Base-by-base conservation (phyloP, 192 early-diverging fungal genomes). In the Backusella psychrophila region DNA sequence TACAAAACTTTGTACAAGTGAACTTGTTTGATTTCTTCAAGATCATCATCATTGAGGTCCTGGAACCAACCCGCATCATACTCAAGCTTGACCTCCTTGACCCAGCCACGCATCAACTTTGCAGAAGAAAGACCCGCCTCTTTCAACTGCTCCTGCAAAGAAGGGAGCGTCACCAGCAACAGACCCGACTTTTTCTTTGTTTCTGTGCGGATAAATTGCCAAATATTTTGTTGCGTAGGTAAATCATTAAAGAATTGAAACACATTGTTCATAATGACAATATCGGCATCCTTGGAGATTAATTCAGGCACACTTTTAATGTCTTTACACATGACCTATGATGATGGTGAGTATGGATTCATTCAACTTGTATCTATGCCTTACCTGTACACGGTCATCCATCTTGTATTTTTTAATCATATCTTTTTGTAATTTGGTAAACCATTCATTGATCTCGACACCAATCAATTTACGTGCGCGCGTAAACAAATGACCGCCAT, bases 261-360 rank as follows among this genome's bases (percentile, higher is more conserved):
- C 1, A 89, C 89, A 44, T 90, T 90, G 79, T 90, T 87, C 86
- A 90, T 87, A 35, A 90, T 80, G 11, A 90, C 75, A 15, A 90
- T 78, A 65, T 88, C 88, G 14, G 89, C 83, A 12, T 78, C 49
- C 15, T 84, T 76, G n/a, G 66, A 73, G 7, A 90, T 23, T 19
- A 88, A 46, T 33, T 78, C 63, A 21, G 81, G 82, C 0, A 82
- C 73, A 6, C 75, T 79, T 70, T 84, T 73, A 11, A 90, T 70
- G 73, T 89, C 87, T 29, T 84, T 84, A 31, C 81, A 82, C 19
- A 89, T 73, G n/a, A 90, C 69, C 82, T 87, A 69, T 41, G 9
- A 3, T 33, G 9, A 41, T 41, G 0, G 39, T 41, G 11, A 33
- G 3, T 33, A 33, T 33, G 2, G 33, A 3, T 33, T 0, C 2